Conservation (phyloP, 148 eudicot genomes). For the Chenopodium formosanum region DNA sequence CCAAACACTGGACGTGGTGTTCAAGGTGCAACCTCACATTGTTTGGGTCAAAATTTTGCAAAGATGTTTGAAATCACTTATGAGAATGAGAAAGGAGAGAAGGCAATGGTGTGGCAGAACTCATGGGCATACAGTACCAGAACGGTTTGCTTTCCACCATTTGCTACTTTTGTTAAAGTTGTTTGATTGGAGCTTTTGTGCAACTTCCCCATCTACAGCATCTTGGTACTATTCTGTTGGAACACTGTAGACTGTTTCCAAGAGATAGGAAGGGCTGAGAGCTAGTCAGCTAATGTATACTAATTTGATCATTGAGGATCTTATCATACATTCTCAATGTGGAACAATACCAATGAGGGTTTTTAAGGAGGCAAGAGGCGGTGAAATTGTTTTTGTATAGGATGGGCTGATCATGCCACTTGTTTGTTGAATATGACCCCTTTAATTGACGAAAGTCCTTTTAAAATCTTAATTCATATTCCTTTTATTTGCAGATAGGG, state of each 20-base stretch:
- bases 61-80: conserved; percentile 95
- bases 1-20: conserved; percentile 93
- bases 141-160: conserved; percentile 43
- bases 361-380: too few relatives aligned
- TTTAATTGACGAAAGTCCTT: not conserved
- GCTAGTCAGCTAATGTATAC: too few relatives aligned
- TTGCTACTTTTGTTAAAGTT: not conserved
- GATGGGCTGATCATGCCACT: not conserved
- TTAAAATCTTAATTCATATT: not conserved
- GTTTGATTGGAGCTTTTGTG: not conserved
- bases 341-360: too few relatives aligned
- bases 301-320: too few relatives aligned
- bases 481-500: conserved; percentile 62
- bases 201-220: not conserved
- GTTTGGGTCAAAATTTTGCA: conserved; percentile 96
- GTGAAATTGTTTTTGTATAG: too few relatives aligned
- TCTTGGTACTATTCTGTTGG: not conserved
- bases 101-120: conserved; percentile 91
- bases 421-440: not conserved
- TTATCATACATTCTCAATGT: too few relatives aligned
- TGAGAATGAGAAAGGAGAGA: conserved; percentile 89
- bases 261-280: too few relatives aligned
- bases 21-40: conserved; percentile 98
- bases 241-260: too few relatives aligned
- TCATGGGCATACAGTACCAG: conserved; percentile 98